Conservation (phyloP, 1,139 yeast species). For the Hemisphaericaspora subhashii region DNA sequence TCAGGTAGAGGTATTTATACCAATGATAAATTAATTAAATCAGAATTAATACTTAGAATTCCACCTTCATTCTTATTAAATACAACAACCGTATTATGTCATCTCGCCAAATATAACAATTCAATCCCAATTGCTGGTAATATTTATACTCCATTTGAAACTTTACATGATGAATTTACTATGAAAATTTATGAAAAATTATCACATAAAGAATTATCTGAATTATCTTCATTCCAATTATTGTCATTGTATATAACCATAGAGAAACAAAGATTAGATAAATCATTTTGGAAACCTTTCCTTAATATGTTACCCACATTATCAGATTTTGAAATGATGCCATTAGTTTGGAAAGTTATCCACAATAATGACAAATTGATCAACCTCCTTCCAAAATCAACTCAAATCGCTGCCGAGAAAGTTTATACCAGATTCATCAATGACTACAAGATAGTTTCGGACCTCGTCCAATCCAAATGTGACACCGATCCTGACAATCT, state of each 20-base stretch:
- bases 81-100: conserved; percentile 51
- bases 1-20: conserved; percentile 71
- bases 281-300: conserved; percentile 68
- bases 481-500: conserved; percentile 2
- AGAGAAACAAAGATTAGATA: conserved; percentile 36
- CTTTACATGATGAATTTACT: conserved; percentile 22
- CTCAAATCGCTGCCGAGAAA: conserved; percentile 31
- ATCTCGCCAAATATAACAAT: conserved; percentile 27
- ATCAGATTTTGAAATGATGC: conserved; percentile 48
- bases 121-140: conserved; percentile 20
- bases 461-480: background rate
- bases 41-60: conserved; percentile 52
- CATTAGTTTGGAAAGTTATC: conserved; percentile 51
- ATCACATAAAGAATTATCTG: conserved; percentile 26
- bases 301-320: conserved; percentile 54
- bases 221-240: conserved; percentile 48
- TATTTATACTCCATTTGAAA: conserved; percentile 21
- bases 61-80: conserved; percentile 64
- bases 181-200: conserved; percentile 36
- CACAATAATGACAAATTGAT: conserved; percentile 23
- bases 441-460: conserved; percentile 27
- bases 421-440: conserved; percentile 37
- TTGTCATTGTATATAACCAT: conserved; percentile 48
- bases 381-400: conserved; percentile 40
- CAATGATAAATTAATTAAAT: conserved; percentile 26